Conservation (phyloP, 768 basidiomycete species). For the Hemileccinum rubropunctum region DNA sequence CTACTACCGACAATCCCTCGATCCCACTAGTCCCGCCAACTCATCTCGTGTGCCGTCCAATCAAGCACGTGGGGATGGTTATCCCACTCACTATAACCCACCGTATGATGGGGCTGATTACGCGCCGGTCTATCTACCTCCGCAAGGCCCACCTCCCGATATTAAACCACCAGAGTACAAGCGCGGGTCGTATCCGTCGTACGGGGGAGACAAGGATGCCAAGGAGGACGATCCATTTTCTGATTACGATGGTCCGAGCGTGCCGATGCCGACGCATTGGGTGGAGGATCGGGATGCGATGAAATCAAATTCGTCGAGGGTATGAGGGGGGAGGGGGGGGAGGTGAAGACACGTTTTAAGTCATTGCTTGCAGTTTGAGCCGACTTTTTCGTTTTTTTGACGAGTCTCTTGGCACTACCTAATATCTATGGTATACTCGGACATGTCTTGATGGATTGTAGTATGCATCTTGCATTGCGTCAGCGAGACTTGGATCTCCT, state of each 20-base stretch:
- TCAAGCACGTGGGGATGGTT: constrained; percentile 36
- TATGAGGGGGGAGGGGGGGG: constrained; percentile 1
- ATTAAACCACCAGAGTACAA: constrained; percentile 53
- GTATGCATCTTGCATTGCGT: no score
- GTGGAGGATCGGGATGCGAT: constrained; percentile 44
- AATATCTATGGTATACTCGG: no score
- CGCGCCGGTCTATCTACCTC: constrained; percentile 44
- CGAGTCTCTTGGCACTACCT: no score
- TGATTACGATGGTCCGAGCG: constrained; percentile 41
- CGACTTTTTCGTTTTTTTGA: neutral
- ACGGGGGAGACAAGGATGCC: constrained; percentile 28
- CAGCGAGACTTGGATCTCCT: no score
- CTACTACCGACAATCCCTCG: constrained; percentile 73
- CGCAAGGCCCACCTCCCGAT: constrained; percentile 51
- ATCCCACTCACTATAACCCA: constrained; percentile 56
- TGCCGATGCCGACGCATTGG: constrained; percentile 35
- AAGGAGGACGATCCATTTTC: constrained; percentile 55
- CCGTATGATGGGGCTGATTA: constrained; percentile 43
- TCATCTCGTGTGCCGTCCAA: constrained; percentile 41
- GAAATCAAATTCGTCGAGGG: constrained; percentile 10
- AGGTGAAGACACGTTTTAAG: no score
- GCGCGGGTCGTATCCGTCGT: constrained; percentile 30
- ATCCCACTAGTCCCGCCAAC: constrained; percentile 61
- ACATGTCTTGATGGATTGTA: no score
- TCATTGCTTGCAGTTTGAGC: no score